Evolutionary conservation across 768 basidiomycete genomes (phyloP).

Genomic region (Rhizopogon sp.): DNA sequence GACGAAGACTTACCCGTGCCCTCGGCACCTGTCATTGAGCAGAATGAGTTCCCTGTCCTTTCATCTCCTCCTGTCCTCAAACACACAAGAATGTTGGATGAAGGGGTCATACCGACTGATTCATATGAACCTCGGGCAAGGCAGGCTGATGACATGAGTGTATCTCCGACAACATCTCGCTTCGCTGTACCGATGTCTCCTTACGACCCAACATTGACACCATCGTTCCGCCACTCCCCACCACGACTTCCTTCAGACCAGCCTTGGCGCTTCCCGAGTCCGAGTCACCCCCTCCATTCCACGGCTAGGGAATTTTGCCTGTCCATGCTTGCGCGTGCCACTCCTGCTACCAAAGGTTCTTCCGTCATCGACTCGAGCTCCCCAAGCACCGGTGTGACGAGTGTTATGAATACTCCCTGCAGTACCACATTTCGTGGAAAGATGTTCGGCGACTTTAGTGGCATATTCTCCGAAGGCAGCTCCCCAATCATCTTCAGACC

Average conservation of each 20-base stretch:
- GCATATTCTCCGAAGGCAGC: constrained; percentile 18
- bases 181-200: constrained; percentile 56
- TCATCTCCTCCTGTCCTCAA: constrained; percentile 12
- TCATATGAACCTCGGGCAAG: neutral
- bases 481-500: constrained; percentile 36
- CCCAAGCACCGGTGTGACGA: constrained; percentile 24
- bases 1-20: constrained; percentile 8
- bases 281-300: constrained; percentile 72
- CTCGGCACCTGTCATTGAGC: constrained; percentile 21
- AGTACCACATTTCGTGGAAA: constrained; percentile 21
- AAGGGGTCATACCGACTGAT: neutral
- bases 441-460: constrained; percentile 17
- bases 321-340: constrained; percentile 56
- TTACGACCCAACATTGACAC: constrained; percentile 70
- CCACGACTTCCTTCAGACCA: constrained; percentile 72
- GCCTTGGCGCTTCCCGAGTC: constrained; percentile 79
- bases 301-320: constrained; percentile 59
- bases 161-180: constrained; percentile 22
- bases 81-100: neutral
- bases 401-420: constrained; percentile 24
- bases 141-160: constrained; percentile 6
- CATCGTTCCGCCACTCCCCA: constrained; percentile 75
- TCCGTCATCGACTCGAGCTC: constrained; percentile 22
- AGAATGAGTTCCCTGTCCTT: constrained; percentile 17
- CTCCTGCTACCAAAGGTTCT: constrained; percentile 37